Evolutionary conservation across 75 land plant species (phyloP), one percentile per base, ranked within the genome.

Genomic region (Sequoia sempervirens): DNA sequence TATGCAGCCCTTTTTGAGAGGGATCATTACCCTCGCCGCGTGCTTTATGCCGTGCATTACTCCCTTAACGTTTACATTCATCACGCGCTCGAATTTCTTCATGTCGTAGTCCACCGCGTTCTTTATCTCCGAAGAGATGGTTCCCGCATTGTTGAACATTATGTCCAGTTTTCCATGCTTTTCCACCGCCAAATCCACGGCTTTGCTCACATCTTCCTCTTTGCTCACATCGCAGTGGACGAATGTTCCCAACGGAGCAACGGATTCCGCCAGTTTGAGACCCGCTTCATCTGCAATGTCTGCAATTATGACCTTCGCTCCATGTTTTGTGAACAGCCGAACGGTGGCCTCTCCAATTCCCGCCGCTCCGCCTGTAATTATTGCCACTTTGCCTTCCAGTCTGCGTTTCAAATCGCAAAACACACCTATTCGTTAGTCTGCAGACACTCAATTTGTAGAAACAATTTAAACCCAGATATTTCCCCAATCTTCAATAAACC

Each of bases 331-430:
- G 74, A 91, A 91, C 9, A 93, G 82, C 37, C 88, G 86, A 53
- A 85, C 91, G 2, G 91, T 84, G 79, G 90, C 85, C 86, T 91
- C 94, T 43, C 94, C 94, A 26, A 93, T 91, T 0, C 93, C 94
- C 68, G 75, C 75, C 5, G 93, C 93, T 26, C 93, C 94, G 28
- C 94, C 94, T 30, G 91, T 91, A 32, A 93, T 79, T 64, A 91
- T 30, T n/a, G 89, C 93, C n/a, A 91, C 93, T 85, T 83, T 89
- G 15, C 89, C 93, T 14, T 82, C 53, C 85, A 91, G 80, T 69
- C 92, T 91, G 80, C 47, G 7, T 75, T 34, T 12, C 38, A 75
- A 15, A 32, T 34, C 1, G 4, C 17, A 50, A 50, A 50, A 12
- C 46, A 43, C 46, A 43, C 46, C 46, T 43, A 5, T 6, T 43